phyloP scores from a whole-genome alignment of 192 early-diverging fungal species.

The Paraglomus brasilianum region DNA sequence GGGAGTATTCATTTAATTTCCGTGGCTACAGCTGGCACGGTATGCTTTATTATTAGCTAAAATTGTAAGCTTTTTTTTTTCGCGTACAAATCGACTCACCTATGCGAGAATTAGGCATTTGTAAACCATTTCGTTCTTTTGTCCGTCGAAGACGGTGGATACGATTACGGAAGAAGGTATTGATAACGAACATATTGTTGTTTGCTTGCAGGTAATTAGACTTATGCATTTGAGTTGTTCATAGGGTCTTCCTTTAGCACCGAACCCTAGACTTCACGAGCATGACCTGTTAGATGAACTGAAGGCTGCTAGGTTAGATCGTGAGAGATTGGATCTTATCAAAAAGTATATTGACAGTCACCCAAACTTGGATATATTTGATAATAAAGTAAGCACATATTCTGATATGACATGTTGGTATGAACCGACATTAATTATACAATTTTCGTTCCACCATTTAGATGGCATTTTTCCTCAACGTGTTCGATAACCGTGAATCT shows the following conservation, averaged over 20 bases:
- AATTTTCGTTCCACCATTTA: no score
- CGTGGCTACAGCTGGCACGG: slow-evolving; percentile 57
- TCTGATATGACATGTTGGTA: no score
- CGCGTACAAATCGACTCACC: no score
- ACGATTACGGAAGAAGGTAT: slow-evolving; percentile 40
- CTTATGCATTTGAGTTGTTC: neutral
- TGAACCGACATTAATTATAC: no score
- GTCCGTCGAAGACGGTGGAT: slow-evolving; percentile 55
- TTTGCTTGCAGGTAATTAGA: no score
- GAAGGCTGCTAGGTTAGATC: neutral
- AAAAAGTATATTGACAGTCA: neutral
- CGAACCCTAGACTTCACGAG: neutral
- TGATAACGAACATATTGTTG: neutral
- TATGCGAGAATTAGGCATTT: slow-evolving; percentile 31
- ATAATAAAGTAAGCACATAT: no score
- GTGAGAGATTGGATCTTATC: slow-evolving; percentile 10
- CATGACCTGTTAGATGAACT: neutral
- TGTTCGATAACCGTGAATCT: no score
- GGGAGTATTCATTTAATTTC: slow-evolving; percentile 57
- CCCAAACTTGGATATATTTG: no score
- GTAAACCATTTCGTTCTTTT: slow-evolving; percentile 52
- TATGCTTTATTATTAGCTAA: slow-evolving; percentile 21
- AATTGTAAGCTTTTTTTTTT: no score
- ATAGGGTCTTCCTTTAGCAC: neutral
- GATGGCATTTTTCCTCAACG: no score